A percentile compares a stretch with the other conserved stretches of the same genome.
These are phyloP conservation scores for Abortiporus biennis DNA, from an alignment of 1,284 basidiomycete genomes.

Conservation along the genomic window DNA sequence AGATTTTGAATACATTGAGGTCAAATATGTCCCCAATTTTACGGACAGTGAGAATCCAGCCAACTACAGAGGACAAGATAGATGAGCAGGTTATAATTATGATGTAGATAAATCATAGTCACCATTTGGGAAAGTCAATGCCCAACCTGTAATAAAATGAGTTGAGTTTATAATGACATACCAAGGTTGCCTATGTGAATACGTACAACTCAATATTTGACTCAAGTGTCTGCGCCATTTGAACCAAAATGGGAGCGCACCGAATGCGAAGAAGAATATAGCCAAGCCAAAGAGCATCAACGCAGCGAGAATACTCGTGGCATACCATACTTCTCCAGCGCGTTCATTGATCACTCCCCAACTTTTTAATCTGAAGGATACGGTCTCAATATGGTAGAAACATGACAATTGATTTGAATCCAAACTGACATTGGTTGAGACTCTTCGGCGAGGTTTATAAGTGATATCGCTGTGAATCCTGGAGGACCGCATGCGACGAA, in stretches of 20 bases:
- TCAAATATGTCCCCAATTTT: conserved; percentile 37
- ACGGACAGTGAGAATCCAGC: conserved; percentile 39
- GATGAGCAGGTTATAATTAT: not conserved
- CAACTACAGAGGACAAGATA: conserved; percentile 23
- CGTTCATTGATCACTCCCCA: conserved; percentile 29
- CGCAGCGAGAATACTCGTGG: conserved; percentile 31
- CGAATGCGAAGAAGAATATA: conserved; percentile 42
- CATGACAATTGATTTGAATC: not conserved
- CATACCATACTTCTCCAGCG: conserved; percentile 44
- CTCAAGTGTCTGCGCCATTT: conserved; percentile 40
- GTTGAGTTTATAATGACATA: not conserved
- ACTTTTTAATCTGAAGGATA: conserved; percentile 24
- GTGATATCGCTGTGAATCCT: conserved; percentile 40
- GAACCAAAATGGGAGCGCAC: conserved; percentile 43
- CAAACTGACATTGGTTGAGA: conserved; percentile 32
- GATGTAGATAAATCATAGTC: not conserved
- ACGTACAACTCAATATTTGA: conserved; percentile 43
- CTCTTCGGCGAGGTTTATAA: conserved; percentile 35
- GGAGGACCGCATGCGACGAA: conserved; percentile 42
- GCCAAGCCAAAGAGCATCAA: conserved; percentile 41
- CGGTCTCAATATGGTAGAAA: conserved; percentile 6
- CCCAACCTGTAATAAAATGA: conserved; percentile 29
- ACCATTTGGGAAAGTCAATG: conserved; percentile 45
- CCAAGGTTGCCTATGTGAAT: not conserved
- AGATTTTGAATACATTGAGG: conserved; percentile 30